Evolutionary conservation across 176 grass and related monocot genomes (phyloP), one percentile per base, ranked within the genome.

Genomic region (Musa itinerans): DNA sequence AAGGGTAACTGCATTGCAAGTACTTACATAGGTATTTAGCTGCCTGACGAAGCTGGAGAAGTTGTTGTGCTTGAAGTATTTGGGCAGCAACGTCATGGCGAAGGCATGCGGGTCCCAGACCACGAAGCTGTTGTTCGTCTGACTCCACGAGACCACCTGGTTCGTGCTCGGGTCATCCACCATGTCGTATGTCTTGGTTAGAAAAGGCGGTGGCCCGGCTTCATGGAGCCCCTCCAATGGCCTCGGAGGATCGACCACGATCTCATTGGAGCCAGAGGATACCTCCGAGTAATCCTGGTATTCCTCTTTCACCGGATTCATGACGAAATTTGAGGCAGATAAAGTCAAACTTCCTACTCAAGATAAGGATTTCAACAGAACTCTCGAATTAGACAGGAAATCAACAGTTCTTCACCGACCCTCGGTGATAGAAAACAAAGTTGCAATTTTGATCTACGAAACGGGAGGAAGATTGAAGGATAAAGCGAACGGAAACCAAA

Each of bases 1-100:
- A n/a, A 50, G 10, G 23, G 51, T 21, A 74, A 12, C 25, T 2
- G 10, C 26, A 63, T 55, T 63, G 11, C 52, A 72, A 16, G 24
- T 14, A 82, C 88, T 84, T 77, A 88, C 86, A 83, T 84, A 84
- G 50, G 94, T 98, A 65, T 84, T 86, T 50, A 90, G 78, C 86
- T 93, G 94, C 57, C 94, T 85, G 25, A 98, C 94, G 64, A 98
- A 98, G 84, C 94, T 98, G 55, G 94, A 98, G 90, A 93, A 98
- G 83, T 98, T 98, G 74, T 89, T 89, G 86, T 98, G 94, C 90
- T 98, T 98, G 94, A 98, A 92, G 80, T 87, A 91, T 77, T 52
- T 88, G 0, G 88, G 94, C 27, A 98, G 81, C 50, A 93, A 53
- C 65, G 78, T 86, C 1, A 75, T 93, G 9, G 94, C 85, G 54